A percentile compares a stretch with the other conserved stretches of the same genome.
Evolutionary conservation across 768 basidiomycete species (phyloP).

Genomic region (Psilocybe tampanensis): DNA sequence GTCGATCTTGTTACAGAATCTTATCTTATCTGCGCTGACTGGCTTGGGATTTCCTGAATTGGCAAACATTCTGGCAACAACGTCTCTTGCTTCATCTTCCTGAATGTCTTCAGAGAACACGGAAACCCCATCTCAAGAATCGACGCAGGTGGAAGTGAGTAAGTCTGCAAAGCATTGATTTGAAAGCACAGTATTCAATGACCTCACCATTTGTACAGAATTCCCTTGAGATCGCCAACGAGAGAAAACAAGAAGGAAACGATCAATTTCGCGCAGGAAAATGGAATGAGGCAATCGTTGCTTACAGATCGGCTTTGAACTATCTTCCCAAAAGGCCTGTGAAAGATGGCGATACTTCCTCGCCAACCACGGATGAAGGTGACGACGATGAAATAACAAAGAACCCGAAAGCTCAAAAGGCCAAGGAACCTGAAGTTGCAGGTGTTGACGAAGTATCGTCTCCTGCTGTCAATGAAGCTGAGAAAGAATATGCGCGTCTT

Average conservation of each 20-base stretch:
- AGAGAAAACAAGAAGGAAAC: constrained; percentile 78
- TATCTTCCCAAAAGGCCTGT: constrained; percentile 55
- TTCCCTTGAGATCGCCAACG: constrained; percentile 44
- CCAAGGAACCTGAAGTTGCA: constrained; percentile 11
- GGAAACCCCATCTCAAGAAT: neutral
- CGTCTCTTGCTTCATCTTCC: neutral
- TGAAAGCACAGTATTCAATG: neutral
- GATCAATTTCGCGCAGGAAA: constrained; percentile 62
- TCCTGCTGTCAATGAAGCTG: constrained; percentile 21
- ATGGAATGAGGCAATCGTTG: constrained; percentile 71
- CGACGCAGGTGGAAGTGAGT: constrained; percentile 6
- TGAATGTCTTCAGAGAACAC: constrained; percentile 1
- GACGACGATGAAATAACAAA: constrained; percentile 3
- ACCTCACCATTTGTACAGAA: constrained; percentile 11
- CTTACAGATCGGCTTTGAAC: constrained; percentile 72
- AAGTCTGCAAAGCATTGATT: neutral
- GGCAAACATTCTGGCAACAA: too few relatives aligned
- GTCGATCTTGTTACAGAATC: neutral
- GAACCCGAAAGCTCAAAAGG: neutral
- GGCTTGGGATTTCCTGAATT: neutral
- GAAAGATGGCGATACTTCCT: constrained; percentile 4
- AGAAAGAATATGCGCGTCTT: constrained; percentile 19
- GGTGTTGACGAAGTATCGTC: constrained; percentile 17
- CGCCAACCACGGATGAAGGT: constrained; percentile 3
- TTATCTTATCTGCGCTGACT: constrained; percentile 5